A percentile compares a stretch with the other conserved stretches of the same genome.
phyloP scores from a whole-genome alignment of 2,329 filamentous ascomycete genomes.

The Cephalotrichum gorgonifer region DNA sequence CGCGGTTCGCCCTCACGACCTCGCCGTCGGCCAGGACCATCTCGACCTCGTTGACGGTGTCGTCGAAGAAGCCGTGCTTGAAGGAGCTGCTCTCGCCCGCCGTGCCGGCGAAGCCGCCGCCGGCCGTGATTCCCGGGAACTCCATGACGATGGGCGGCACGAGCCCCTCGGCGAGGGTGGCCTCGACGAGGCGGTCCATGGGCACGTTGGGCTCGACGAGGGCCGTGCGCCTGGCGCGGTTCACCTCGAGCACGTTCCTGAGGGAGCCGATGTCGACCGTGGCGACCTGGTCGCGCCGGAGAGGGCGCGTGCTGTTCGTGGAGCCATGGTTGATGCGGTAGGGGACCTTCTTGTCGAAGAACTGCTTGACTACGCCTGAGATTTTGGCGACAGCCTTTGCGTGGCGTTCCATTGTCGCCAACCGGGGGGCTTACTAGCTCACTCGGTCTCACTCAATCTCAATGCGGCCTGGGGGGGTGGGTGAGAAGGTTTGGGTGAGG shows the following conservation, averaged over 20 bases:
- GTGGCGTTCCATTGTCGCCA: constrained; percentile 40
- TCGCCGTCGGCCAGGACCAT: constrained; percentile 60
- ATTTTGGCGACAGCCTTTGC: constrained; percentile 35
- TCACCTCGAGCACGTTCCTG: constrained; percentile 52
- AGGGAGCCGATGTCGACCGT: constrained; percentile 57
- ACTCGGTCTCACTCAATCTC: neutral
- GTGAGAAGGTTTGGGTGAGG: too few species aligned
- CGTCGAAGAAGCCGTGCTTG: constrained; percentile 61
- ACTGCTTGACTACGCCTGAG: constrained; percentile 33
- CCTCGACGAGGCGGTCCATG: constrained; percentile 60
- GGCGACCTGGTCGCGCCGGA: constrained; percentile 25
- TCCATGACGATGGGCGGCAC: constrained; percentile 67
- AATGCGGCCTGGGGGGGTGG: too few species aligned
- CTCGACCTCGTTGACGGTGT: constrained; percentile 52
- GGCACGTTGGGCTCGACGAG: constrained; percentile 68
- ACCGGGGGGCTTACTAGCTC: too few species aligned
- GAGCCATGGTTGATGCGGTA: constrained; percentile 71
- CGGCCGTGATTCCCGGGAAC: constrained; percentile 65
- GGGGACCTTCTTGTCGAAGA: constrained; percentile 38
- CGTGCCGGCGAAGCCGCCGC: constrained; percentile 61
- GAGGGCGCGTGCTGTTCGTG: constrained; percentile 61
- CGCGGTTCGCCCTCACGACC: constrained; percentile 40
- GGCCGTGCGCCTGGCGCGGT: constrained; percentile 42
- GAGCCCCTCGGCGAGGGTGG: constrained; percentile 53
- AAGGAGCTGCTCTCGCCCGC: constrained; percentile 63